Evolutionary conservation across 352 stramenopile species (phyloP).

Genomic region (Globisporangium iwayamae): DNA sequence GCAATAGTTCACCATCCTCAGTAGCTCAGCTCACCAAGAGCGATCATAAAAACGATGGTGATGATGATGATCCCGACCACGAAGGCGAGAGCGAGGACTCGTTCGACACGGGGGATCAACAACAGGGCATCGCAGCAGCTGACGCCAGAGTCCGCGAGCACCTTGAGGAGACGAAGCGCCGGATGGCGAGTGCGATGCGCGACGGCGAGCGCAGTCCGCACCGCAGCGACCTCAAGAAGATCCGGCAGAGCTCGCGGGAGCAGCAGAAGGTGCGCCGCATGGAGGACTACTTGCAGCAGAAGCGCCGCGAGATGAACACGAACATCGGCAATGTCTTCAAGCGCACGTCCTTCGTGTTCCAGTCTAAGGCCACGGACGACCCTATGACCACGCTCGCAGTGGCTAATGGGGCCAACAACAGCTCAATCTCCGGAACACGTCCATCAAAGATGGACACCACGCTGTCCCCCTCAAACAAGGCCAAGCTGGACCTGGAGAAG

Average conservation of each 20-base stretch:
- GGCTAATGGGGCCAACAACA: background rate
- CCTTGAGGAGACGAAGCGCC: constrained; percentile 39
- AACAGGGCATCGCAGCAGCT: no score
- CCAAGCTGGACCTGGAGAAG: constrained; percentile 24
- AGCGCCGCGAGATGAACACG: constrained; percentile 55
- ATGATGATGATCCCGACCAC: background rate
- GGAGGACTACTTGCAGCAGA: constrained; percentile 72
- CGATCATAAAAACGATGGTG: background rate
- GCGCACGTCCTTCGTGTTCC: constrained; percentile 48
- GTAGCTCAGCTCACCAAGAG: background rate
- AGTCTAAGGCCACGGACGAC: constrained; percentile 17
- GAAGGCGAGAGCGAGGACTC: background rate
- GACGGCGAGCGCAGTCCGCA: constrained; percentile 26
- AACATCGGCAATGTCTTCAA: constrained; percentile 75
- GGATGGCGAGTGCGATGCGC: constrained; percentile 44
- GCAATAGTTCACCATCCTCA: background rate
- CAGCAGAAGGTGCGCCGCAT: constrained; percentile 56
- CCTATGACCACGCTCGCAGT: constrained; percentile 4
- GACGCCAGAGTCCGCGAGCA: constrained; percentile 26
- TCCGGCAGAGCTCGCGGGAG: constrained; percentile 27
- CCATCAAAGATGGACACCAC: background rate
- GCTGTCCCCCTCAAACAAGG: background rate
- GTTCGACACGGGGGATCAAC: background rate
- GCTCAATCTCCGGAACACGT: background rate
- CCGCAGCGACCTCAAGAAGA: constrained; percentile 29